These are phyloP conservation scores for Cercophora sp. DNA, from an alignment of 495 filamentous ascomycete species.

Conservation along the genomic window DNA sequence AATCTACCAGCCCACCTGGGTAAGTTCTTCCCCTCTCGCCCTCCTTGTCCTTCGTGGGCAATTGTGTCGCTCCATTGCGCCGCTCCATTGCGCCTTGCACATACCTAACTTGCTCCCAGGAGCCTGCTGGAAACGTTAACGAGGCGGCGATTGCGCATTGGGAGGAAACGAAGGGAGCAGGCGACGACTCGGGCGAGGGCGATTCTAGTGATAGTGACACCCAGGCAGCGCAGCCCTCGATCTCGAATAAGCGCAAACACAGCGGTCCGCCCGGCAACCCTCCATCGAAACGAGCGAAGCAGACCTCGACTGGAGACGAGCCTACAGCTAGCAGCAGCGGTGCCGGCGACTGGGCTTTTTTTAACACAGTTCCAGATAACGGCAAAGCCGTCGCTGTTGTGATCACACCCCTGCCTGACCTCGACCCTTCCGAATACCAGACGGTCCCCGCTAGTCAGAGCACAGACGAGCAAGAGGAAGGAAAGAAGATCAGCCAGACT, in stretches of 20 bases:
- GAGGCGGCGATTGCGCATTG: slow-evolving; percentile 30
- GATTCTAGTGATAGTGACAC: slow-evolving; percentile 2
- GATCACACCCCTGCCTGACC: not conserved
- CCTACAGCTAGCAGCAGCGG: not conserved
- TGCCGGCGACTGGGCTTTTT: not conserved
- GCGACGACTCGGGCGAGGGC: not conserved
- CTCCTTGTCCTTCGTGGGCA: no score
- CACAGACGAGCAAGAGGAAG: not conserved
- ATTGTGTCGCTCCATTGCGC: no score
- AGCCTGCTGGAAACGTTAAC: slow-evolving; percentile 34
- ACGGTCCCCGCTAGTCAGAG: not conserved
- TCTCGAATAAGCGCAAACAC: not conserved
- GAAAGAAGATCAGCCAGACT: slow-evolving; percentile 11
- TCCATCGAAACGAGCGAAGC: not conserved
- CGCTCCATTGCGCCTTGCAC: not conserved
- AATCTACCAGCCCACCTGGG: slow-evolving; percentile 37
- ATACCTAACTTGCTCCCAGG: slow-evolving; percentile 21
- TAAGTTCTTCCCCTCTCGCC: slow-evolving; percentile 20
- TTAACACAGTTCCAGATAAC: not conserved
- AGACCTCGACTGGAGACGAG: not conserved
- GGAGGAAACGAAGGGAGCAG: slow-evolving; percentile 13
- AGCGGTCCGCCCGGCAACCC: not conserved
- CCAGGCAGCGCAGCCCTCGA: slow-evolving; percentile 4
- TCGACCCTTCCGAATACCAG: not conserved
- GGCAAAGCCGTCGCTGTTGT: not conserved